Conservation (phyloP, 768 basidiomycete species). For the Termitomyces sp. region DNA sequence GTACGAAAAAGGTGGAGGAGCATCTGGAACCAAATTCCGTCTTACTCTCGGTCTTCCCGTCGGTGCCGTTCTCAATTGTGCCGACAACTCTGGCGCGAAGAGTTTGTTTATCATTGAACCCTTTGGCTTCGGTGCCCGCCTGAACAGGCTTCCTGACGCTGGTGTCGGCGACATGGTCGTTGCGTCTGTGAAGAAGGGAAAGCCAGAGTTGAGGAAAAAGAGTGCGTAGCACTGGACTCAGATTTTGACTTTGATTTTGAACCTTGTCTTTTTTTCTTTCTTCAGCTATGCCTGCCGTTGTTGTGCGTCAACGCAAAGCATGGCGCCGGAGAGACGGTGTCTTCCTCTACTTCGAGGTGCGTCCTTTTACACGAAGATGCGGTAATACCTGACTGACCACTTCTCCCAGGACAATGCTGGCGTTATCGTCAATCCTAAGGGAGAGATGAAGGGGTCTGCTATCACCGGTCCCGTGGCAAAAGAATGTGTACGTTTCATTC, state of each 20-base stretch:
- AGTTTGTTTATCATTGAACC: constrained; percentile 93
- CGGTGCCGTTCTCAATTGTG: constrained; percentile 94
- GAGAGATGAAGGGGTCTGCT: constrained; percentile 99
- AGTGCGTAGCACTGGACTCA: constrained; percentile 48
- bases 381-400: background rate
- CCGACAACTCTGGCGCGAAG: constrained; percentile 99
- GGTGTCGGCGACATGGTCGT: constrained; percentile 95
- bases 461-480: constrained; percentile 98
- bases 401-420: constrained; percentile 78
- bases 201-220: constrained; percentile 99
- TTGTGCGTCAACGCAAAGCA: constrained; percentile 96
- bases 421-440: constrained; percentile 97
- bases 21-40: constrained; percentile 94
- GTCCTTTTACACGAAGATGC: constrained; percentile 12
- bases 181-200: constrained; percentile 98
- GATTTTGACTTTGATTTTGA: constrained; percentile 7
- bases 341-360: constrained; percentile 95
- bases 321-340: constrained; percentile 98
- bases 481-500: constrained; percentile 77
- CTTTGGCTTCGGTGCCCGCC: constrained; percentile 90
- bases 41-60: constrained; percentile 92
- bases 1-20: constrained; percentile 39
- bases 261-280: background rate
- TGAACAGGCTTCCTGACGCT: constrained; percentile 96
- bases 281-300: constrained; percentile 92